phyloP scores from a whole-genome alignment of 2,329 filamentous ascomycete species.

The Ascochyta koolunga region DNA sequence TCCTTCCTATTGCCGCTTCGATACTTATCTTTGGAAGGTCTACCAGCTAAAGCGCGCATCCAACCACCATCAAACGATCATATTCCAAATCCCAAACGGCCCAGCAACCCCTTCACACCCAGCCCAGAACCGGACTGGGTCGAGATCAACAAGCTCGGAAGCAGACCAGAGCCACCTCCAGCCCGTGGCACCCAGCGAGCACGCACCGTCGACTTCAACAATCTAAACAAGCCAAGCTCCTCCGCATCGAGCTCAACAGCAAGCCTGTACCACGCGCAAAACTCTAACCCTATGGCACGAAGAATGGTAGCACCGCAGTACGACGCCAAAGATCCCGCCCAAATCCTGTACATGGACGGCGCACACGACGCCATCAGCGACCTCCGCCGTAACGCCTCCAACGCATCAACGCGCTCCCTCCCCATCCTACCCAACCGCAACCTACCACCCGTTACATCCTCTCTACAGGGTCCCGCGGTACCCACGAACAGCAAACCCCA shows the following conservation, averaged over 20 bases:
- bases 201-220: constrained; percentile 40
- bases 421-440: constrained; percentile 21
- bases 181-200: constrained; percentile 38
- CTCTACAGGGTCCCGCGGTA: constrained; percentile 1
- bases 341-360: constrained; percentile 32
- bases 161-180: constrained; percentile 41
- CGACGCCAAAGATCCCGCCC: constrained; percentile 26
- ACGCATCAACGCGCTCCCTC: constrained; percentile 41
- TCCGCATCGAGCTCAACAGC: constrained; percentile 25
- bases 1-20: constrained; percentile 42
- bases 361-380: constrained; percentile 22
- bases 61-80: constrained; percentile 67
- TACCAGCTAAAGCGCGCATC: constrained; percentile 76
- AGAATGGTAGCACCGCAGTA: constrained; percentile 43
- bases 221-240: constrained; percentile 6
- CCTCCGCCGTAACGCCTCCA: constrained; percentile 31
- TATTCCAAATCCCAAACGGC: constrained; percentile 73
- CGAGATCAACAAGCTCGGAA: constrained; percentile 44
- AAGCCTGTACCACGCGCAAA: constrained; percentile 21
- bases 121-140: constrained; percentile 87
- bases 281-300: constrained; percentile 30
- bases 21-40: constrained; percentile 54
- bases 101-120: constrained; percentile 79
- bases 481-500: constrained; percentile 22
- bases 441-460: constrained; percentile 11